Evolutionary conservation across 371 early-diverging fungal genomes (phyloP), one percentile per base, ranked within the genome.

Genomic region (Fennellomyces sp.): DNA sequence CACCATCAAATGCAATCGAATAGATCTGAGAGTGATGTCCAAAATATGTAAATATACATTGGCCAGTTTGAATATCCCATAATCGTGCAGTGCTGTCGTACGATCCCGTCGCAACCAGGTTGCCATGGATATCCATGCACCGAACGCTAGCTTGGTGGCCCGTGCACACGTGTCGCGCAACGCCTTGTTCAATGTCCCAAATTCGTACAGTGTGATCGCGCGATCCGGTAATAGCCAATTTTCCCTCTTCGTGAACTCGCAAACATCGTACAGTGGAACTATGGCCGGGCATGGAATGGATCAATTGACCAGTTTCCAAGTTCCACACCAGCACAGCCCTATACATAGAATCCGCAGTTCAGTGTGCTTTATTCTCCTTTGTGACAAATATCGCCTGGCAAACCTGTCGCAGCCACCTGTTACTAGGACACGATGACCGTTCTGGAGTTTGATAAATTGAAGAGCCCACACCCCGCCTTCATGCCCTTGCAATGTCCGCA

Each of bases 401-500:
- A 84, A 88, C 82, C 88, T 84, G 63, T 93, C 93, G 42, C 88
- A 91, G 21, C 91, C 89, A 30, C 94, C 92, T 5, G 88, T 88
- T 7, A 90, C 88, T 17, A 92, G 68, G 28, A 59, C 42, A 31
- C 26, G 38, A 23, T 49, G 26, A 27, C 27, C 35, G 66, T 66
- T 76, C 28, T 19, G 57, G 27, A 33, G 41, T 38, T 80, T 87
- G 30, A 87, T 82, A 61, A 83, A 92, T 64, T 92, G 91, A 41
- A 97, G 81, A 10, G 94, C 91, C 97, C 97, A 97, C 2, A 97
- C 94, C 39, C 97, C 96, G 15, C 96, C 96, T 48, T 86, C 86
- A 75, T 97, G 97, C 1, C 96, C 96, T 35, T 78, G 81, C 19
- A 96, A 77, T 26, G 85, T 83, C 58, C 88, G 76, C 27, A 85